Evolutionary conservation across 1,139 yeast species (phyloP).

Genomic region (Trichomonascaceae sp.): DNA sequence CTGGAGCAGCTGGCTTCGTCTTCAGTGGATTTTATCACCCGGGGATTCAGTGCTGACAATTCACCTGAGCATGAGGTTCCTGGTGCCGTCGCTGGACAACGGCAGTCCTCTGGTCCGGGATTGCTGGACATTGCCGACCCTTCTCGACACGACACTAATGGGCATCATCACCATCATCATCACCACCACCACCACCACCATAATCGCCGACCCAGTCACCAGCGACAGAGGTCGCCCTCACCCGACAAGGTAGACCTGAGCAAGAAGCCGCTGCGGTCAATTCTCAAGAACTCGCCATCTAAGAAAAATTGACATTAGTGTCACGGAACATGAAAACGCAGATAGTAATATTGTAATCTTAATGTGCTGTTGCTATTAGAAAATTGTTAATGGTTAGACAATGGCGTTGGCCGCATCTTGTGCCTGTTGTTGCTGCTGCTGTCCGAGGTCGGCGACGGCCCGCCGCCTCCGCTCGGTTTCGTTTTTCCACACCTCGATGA

Average conservation of each 20-base stretch:
- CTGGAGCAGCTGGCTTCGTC: constrained; percentile 15
- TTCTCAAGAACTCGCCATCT: constrained; percentile 1
- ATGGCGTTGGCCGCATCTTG: no score
- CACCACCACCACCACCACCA: constrained; percentile 1
- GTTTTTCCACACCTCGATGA: no score
- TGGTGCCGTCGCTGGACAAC: background rate
- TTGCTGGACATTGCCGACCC: background rate
- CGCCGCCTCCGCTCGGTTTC: no score
- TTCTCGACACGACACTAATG: constrained; percentile 1
- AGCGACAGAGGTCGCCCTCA: background rate
- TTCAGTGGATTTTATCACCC: constrained; percentile 1
- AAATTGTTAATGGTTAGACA: no score
- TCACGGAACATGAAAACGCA: no score
- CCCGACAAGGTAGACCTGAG: background rate
- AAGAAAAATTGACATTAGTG: constrained; percentile 1
- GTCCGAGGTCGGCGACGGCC: no score
- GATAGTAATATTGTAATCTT: no score
- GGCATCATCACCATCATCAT: no score
- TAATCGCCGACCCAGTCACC: background rate
- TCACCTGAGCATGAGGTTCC: constrained; percentile 4
- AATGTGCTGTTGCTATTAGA: no score
- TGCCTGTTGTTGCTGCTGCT: no score
- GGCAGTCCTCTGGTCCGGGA: constrained; percentile 1
- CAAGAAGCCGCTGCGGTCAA: constrained; percentile 1
- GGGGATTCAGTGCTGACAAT: no score